Evolutionary conservation across 2,329 filamentous ascomycete species (phyloP).

Genomic region (Graphiopsis chlorocephala): DNA sequence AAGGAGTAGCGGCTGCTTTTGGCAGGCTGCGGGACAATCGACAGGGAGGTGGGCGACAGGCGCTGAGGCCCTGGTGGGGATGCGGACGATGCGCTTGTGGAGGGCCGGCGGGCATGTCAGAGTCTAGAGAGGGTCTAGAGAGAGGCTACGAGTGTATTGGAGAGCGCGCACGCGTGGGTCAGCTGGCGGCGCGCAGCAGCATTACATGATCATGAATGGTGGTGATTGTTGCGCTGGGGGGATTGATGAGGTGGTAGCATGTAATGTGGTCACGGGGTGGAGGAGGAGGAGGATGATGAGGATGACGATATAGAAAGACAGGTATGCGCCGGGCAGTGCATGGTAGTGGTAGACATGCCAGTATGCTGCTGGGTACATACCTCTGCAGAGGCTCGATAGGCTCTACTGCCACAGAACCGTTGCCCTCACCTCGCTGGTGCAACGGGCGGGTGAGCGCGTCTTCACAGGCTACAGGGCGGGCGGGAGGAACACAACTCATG

Average conservation of each 20-base stretch:
- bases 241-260: neutral
- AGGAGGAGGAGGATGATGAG: neutral
- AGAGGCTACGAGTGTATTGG: neutral
- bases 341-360: neutral
- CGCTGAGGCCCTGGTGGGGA: constrained; percentile 11
- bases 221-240: neutral
- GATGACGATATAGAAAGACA: neutral
- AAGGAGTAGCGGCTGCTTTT: constrained; percentile 15
- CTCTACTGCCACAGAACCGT: neutral
- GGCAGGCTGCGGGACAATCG: constrained; percentile 10
- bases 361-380: neutral
- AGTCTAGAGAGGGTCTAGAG: neutral
- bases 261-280: neutral
- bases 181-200: constrained; percentile 11
- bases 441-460: neutral
- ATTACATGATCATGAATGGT: neutral
- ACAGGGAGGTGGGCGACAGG: constrained; percentile 10
- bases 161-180: constrained; percentile 5
- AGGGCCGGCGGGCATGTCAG: constrained; percentile 6
- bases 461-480: neutral
- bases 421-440: neutral
- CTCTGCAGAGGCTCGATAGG: neutral
- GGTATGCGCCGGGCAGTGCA: too few relatives aligned
- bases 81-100: neutral
- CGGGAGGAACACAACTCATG: too few relatives aligned